These are phyloP conservation scores for Megacollybia marginata DNA, from an alignment of 768 basidiomycete genomes.

Conservation along the genomic window DNA sequence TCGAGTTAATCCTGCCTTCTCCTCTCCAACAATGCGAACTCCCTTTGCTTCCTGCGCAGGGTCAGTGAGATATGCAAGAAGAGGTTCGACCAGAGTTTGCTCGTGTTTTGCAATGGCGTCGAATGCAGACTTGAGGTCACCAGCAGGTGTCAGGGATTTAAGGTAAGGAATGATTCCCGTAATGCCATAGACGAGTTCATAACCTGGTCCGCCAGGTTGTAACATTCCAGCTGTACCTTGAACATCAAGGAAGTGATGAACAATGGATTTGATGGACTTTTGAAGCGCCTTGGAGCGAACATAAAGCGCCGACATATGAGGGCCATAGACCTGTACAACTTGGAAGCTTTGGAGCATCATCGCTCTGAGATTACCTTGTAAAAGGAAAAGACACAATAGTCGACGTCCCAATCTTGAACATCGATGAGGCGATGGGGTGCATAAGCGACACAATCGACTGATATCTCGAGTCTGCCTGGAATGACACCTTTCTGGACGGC, in stretches of 20 bases:
- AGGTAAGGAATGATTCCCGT: slow-evolving; percentile 61
- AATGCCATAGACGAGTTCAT: slow-evolving; percentile 58
- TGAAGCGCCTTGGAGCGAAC: slow-evolving; percentile 41
- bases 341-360: neutral
- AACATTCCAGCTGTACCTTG: slow-evolving; percentile 48
- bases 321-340: slow-evolving; percentile 56
- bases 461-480: slow-evolving; percentile 49
- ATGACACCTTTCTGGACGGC: slow-evolving; percentile 44
- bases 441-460: slow-evolving; percentile 74
- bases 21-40: slow-evolving; percentile 62
- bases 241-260: slow-evolving; percentile 62
- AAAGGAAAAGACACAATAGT: slow-evolving; percentile 63
- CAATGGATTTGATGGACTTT: slow-evolving; percentile 47
- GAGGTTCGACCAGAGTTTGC: slow-evolving; percentile 41
- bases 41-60: slow-evolving; percentile 45
- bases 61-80: slow-evolving; percentile 49
- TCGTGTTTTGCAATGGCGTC: slow-evolving; percentile 56
- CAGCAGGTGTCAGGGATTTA: slow-evolving; percentile 44
- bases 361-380: slow-evolving; percentile 50
- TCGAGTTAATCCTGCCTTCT: slow-evolving; percentile 30
- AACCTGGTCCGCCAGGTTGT: slow-evolving; percentile 68
- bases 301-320: slow-evolving; percentile 64
- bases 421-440: slow-evolving; percentile 69
- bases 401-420: slow-evolving; percentile 71
- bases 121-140: slow-evolving; percentile 43